Percentiles rank a stretch among this genome's conserved stretches.
These are phyloP conservation scores for Lactifluus pinguis DNA, from an alignment of 768 basidiomycete genomes.

Conservation along the genomic window DNA sequence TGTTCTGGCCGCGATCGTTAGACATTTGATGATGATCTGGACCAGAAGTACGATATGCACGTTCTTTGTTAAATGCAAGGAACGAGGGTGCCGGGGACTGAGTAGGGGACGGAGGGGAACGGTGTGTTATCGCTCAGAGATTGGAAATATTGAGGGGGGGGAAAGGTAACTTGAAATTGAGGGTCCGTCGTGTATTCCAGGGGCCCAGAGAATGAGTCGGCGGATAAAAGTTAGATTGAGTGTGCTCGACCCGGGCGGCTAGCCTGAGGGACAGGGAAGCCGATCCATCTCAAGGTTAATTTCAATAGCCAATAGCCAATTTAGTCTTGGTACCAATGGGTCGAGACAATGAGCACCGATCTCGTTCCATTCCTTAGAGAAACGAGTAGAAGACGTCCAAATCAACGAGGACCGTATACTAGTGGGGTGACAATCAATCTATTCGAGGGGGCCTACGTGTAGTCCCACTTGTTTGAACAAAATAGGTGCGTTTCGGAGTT, in stretches of 20 bases:
- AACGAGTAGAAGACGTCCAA: not conserved
- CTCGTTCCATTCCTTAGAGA: not conserved
- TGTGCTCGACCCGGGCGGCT: not conserved
- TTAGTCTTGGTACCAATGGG: not conserved
- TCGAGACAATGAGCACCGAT: not conserved
- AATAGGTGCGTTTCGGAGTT: not conserved
- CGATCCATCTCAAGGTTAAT: not conserved
- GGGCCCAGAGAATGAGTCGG: not conserved
- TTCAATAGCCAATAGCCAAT: not conserved
- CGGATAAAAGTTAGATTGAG: not conserved
- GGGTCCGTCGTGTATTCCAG: conserved; percentile 1
- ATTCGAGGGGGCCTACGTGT: not conserved
- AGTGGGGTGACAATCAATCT: not conserved
- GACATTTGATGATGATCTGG: conserved; percentile 1
- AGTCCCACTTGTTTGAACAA: not conserved
- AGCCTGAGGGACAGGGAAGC: not conserved
- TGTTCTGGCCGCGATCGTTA: conserved; percentile 2
- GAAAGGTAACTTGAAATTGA: not conserved
- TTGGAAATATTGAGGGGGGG: not conserved
- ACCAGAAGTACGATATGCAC: not conserved
- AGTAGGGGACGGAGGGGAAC: not conserved
- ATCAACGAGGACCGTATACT: not conserved
- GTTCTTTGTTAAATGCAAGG: not conserved
- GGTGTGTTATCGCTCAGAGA: not conserved
- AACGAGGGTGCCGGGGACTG: conserved; percentile 6